Evolutionary conservation across 148 eudicot genomes (phyloP), one percentile per base, ranked within the genome.

Genomic region (Suaeda aralocaspica): DNA sequence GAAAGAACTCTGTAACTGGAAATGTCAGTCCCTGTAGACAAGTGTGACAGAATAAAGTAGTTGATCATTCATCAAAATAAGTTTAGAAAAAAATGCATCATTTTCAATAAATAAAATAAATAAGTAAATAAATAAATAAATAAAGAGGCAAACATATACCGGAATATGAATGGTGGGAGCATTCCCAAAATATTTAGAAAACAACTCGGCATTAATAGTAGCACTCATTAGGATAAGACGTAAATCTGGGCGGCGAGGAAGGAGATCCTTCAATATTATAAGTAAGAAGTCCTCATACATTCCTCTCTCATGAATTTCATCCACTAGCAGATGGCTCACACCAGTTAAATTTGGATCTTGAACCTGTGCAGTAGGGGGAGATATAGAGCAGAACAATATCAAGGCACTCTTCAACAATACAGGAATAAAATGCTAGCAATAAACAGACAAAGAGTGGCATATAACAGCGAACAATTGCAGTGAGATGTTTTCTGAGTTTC

Each of bases 301-400:
- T 65, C 98, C 98, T 83, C 98, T 83, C 82, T 93, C 98, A 79
- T 93, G 98, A 74, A 93, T 93, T 85, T 93, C 98, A 84, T 93
- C 98, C 74, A 93, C 96, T 75, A 93, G 74, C 80, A 93, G 83
- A 83, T 93, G 96, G 78, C 92, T 93, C 68, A 93, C 83, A 66
- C 96, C 98, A 26, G 88, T 85, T 72, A 93, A 84, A 77, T 76
- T 73, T 42, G 92, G 95, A 74, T 90, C 96, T 77, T 83, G 90
- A 70, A 91, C 89, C 98, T 93, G 89, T 64, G 75, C 31, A 72
- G 55, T 48, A 48, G 44, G 65, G 61, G 21, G 19, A 34, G 36
- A 67, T 3, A 60, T 62, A 49, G 68, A 56, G 45, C 16, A 68
- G 65, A 68, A 49, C 28, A 59, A 51, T 28, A 56, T 13, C 29